Conservation (phyloP, 768 basidiomycete genomes). For the Lactarius psammicola region DNA sequence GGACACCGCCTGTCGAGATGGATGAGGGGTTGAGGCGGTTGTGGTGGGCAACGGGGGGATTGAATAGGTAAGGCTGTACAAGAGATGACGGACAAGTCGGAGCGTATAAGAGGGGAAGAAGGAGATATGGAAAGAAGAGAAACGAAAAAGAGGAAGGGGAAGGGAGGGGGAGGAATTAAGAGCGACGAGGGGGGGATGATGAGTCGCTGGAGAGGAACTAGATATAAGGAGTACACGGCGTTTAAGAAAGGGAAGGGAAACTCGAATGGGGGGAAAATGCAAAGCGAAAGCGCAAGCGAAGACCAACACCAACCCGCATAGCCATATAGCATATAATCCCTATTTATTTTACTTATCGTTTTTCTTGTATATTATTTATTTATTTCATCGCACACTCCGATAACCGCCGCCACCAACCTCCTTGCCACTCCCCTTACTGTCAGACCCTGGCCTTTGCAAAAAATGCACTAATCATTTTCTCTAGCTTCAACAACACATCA, state of each 20-base stretch:
- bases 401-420: slow-evolving; percentile 13
- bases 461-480: too few species aligned
- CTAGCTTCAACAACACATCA: too few species aligned
- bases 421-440: not conserved
- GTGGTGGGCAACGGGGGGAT: slow-evolving; percentile 23
- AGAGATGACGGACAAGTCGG: not conserved
- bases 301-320: not conserved
- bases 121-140: not conserved
- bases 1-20: slow-evolving; percentile 17
- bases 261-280: slow-evolving; percentile 1
- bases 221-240: slow-evolving; percentile 24
- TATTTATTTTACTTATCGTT: not conserved
- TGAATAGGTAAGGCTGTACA: slow-evolving; percentile 20
- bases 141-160: not conserved
- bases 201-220: slow-evolving; percentile 10
- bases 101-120: not conserved
- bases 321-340: not conserved
- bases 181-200: slow-evolving; percentile 15
- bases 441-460: not conserved
- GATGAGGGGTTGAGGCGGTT: slow-evolving; percentile 5
- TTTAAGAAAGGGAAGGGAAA: slow-evolving; percentile 14
- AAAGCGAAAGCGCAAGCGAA: not conserved
- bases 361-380: slow-evolving; percentile 8
- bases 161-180: slow-evolving; percentile 15
- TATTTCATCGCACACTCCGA: slow-evolving; percentile 10